phyloP scores from a whole-genome alignment of 2,329 filamentous ascomycete species.

The Paraconiothyrium sp. region DNA sequence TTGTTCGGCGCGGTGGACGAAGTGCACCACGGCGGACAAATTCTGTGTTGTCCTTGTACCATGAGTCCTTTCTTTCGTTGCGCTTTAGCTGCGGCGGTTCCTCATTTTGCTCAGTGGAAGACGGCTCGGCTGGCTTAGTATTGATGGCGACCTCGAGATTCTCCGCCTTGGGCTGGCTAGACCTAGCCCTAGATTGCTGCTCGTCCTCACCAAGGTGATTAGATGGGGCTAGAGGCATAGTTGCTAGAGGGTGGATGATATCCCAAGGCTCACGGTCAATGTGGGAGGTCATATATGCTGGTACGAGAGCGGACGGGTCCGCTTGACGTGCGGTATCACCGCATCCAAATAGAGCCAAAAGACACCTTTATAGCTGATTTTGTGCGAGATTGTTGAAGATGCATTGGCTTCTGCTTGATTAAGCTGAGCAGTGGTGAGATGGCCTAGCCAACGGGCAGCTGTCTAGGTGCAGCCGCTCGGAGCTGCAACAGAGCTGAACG shows the following conservation, averaged over 20 bases:
- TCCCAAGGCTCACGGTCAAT: conserved; percentile 32
- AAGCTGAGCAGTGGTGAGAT: neutral
- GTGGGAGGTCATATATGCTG: conserved; percentile 29
- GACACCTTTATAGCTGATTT: neutral
- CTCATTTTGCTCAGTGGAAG: conserved; percentile 15
- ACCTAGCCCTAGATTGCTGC: neutral
- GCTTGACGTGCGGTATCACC: neutral
- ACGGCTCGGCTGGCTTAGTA: conserved; percentile 19
- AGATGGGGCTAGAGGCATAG: conserved; percentile 17
- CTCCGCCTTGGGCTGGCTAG: conserved; percentile 19
- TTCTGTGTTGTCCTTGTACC: conserved; percentile 16
- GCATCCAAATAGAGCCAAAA: neutral
- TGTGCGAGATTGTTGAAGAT: neutral
- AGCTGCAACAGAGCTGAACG: conserved; percentile 8
- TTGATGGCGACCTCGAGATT: conserved; percentile 18
- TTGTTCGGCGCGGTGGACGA: conserved; percentile 18
- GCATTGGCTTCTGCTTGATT: neutral
- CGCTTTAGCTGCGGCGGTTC: conserved; percentile 20
- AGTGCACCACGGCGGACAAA: neutral
- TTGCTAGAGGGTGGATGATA: conserved; percentile 21
- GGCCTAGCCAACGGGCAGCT: neutral
- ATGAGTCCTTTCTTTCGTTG: neutral
- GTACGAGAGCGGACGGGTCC: neutral
- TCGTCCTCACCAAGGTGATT: neutral
- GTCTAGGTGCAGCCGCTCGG: neutral